phyloP scores from a whole-genome alignment of 225 moss, liverwort and hornwort genomes.

The Bryoerythrophyllum caledonicum region DNA sequence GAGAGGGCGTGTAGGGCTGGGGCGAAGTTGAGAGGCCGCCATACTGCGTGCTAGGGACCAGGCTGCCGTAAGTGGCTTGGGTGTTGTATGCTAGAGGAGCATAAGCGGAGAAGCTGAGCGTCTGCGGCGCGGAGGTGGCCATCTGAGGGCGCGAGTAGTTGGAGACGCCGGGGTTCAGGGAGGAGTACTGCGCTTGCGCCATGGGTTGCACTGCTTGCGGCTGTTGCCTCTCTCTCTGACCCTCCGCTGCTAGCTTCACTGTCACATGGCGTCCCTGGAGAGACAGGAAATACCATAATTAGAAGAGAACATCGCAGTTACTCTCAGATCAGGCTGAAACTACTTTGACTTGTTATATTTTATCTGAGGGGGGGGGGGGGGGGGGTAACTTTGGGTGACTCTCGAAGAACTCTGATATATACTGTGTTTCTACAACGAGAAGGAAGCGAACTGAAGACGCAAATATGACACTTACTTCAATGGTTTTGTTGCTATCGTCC shows the following conservation, averaged over 20 bases:
- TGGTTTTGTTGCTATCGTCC: conserved; percentile 86
- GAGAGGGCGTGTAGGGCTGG: conserved; percentile 85
- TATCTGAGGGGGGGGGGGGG: too few relatives aligned
- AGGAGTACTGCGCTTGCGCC: conserved; percentile 71
- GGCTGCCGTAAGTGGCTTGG: conserved; percentile 67
- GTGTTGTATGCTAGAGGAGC: conserved; percentile 69
- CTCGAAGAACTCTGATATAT: background rate
- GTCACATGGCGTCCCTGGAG: conserved; percentile 94
- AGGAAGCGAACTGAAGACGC: background rate
- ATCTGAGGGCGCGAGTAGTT: conserved; percentile 80
- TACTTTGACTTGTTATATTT: too few relatives aligned
- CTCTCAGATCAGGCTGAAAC: too few relatives aligned
- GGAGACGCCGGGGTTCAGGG: conserved; percentile 68
- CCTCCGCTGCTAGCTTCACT: conserved; percentile 95
- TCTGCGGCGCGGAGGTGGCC: conserved; percentile 68
- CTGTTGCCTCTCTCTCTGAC: conserved; percentile 80
- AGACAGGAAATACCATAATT: background rate
- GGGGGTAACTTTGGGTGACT: too few relatives aligned
- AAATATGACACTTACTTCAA: conserved; percentile 64
- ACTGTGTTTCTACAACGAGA: background rate
- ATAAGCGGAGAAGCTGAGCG: conserved; percentile 72
- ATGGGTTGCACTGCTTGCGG: conserved; percentile 70
- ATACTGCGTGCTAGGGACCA: conserved; percentile 74
- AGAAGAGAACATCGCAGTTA: background rate
- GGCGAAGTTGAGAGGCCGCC: conserved; percentile 68